Base-by-base conservation (phyloP, 2,329 filamentous ascomycete genomes). In the Byssothecium circinans region DNA sequence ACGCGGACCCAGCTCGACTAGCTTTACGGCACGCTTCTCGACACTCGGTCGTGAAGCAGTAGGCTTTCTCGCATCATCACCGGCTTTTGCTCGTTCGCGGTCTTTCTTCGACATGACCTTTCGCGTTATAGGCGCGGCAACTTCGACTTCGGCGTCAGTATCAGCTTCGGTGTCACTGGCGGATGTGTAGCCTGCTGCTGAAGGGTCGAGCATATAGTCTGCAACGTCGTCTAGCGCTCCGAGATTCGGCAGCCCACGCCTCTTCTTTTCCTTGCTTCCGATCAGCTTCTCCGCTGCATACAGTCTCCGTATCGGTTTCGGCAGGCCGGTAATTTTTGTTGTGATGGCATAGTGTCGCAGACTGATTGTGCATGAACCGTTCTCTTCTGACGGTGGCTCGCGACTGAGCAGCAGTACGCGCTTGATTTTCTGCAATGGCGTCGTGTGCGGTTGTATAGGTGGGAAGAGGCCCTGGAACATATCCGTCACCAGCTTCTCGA, bases 381-480 rank as follows among this genome's bases (percentile, higher is more conserved):
- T 67, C n/a, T 68, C 62, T 22, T 68, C 60, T 4, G 53, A 52
- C 2, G 66, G 64, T 4, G 76, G 71, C 67, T 95, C 90, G 52
- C 94, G 86, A 72, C 97, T 96, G 47, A 99, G 75, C 17, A 99
- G 82, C 46, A 99, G 81, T 0, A 97, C 89, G 65, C 94, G 84
- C 56, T 88, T 88, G 67, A 99, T 96, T n/a, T 90, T 91, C 61
- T 89, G 87, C 29, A 99, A 81, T 1, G 94, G 90, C 2, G 90
- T 95, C 23, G 83, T 83, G 71, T 95, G 90, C 0, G 94, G 94
- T 61, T 94, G 94, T 71, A 99, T 96, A 1, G 91, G 89, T 3
- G 94, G 92, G 65, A 99, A 97, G 29, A 99, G 82, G 7, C 90
- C 95, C 71, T 96, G 92, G 74, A 97, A 99, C 64, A 96, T 85